Evolutionary conservation across 2,329 filamentous ascomycete genomes (phyloP).

Genomic region (Huntiella bhutanensis): DNA sequence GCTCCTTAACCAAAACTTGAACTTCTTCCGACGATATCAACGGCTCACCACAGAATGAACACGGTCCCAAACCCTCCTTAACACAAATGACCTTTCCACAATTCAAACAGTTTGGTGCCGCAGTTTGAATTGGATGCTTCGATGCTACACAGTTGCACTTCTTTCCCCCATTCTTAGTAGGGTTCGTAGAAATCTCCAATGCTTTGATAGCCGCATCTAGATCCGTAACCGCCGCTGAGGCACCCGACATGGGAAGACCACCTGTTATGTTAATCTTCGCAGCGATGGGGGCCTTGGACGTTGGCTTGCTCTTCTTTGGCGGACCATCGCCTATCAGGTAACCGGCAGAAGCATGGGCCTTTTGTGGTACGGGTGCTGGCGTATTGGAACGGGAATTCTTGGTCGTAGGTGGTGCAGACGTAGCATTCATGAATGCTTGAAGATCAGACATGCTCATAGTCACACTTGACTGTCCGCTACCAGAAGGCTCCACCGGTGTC

Average conservation of each 20-base stretch:
- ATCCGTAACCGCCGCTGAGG: constrained; percentile 52
- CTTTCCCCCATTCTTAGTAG: constrained; percentile 41
- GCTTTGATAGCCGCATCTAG: constrained; percentile 67
- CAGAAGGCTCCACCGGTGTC: neutral
- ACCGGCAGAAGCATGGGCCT: constrained; percentile 52
- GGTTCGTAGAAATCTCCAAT: constrained; percentile 84
- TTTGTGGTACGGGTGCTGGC: constrained; percentile 26
- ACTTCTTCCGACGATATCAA: constrained; percentile 57
- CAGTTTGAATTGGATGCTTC: constrained; percentile 71
- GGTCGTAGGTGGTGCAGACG: constrained; percentile 1
- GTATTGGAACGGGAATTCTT: constrained; percentile 14
- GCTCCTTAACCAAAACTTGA: constrained; percentile 65
- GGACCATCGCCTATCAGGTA: constrained; percentile 62
- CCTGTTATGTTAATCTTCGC: constrained; percentile 57
- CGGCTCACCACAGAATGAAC: constrained; percentile 68
- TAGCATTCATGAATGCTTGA: constrained; percentile 2
- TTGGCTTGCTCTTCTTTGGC: constrained; percentile 23
- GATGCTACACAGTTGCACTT: constrained; percentile 79
- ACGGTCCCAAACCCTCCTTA: constrained; percentile 83
- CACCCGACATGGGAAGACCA: constrained; percentile 64
- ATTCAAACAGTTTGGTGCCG: constrained; percentile 76
- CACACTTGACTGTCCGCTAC: neutral
- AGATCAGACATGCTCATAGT: neutral
- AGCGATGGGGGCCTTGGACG: constrained; percentile 15
- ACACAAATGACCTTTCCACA: constrained; percentile 94